Percentiles rank a stretch among this genome's conserved stretches.
These are phyloP conservation scores for Akebia trifoliata DNA, from an alignment of 164 flowering plant species.

Conservation along the genomic window DNA sequence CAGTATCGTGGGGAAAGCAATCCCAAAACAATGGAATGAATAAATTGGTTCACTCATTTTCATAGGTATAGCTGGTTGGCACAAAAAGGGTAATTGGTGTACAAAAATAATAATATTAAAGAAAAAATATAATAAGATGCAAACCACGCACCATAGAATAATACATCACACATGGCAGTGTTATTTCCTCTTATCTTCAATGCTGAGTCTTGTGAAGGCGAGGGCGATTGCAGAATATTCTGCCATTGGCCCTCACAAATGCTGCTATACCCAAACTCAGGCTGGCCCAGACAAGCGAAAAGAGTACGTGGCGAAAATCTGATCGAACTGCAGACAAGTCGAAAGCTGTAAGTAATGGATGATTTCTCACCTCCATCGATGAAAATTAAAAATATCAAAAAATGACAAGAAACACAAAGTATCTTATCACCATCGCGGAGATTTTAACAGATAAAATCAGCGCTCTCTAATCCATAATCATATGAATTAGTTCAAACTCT, in stretches of 20 bases:
- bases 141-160: neutral
- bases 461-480: no score
- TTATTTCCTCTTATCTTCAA: constrained; percentile 20
- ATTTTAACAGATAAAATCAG: no score
- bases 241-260: constrained; percentile 71
- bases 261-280: constrained; percentile 53
- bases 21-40: neutral
- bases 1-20: neutral
- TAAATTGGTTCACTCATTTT: neutral
- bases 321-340: constrained; percentile 40
- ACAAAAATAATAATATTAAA: neutral
- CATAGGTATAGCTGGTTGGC: no score
- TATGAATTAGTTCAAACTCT: no score
- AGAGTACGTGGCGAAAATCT: constrained; percentile 51
- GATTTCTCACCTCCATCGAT: no score
- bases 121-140: neutral
- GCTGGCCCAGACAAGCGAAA: constrained; percentile 68
- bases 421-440: no score
- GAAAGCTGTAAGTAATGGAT: neutral
- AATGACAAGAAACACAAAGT: no score
- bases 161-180: neutral
- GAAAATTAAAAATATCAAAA: no score
- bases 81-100: no score
- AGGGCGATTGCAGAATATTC: constrained; percentile 89
- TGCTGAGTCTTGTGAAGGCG: constrained; percentile 57